Percentiles rank a stretch among this genome's conserved stretches.
These are phyloP conservation scores for Omphalea diandra DNA, from an alignment of 441 rosid genomes.

Conservation along the genomic window DNA sequence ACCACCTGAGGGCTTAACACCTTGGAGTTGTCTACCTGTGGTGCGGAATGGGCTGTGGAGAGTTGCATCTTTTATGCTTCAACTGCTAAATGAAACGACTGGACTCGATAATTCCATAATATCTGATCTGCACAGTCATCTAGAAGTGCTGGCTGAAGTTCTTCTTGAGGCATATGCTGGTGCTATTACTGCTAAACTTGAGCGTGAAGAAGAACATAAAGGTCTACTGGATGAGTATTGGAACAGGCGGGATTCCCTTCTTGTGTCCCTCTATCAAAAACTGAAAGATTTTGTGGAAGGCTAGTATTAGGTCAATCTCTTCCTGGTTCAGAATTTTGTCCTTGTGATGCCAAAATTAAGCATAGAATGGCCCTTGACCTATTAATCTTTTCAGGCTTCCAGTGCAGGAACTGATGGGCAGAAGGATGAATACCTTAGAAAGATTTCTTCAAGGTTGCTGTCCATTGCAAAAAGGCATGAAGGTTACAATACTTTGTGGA, in stretches of 20 bases:
- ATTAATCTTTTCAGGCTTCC: slow-evolving; percentile 47
- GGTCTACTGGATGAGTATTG: slow-evolving; percentile 75
- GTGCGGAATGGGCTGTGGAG: slow-evolving; percentile 86
- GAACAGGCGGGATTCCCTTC: slow-evolving; percentile 71
- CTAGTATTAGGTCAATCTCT: slow-evolving; percentile 49
- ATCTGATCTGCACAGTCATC: slow-evolving; percentile 54
- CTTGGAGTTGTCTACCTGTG: slow-evolving; percentile 68
- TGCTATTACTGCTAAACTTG: slow-evolving; percentile 71
- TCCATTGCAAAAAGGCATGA: slow-evolving; percentile 78
- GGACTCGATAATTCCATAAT: slow-evolving; percentile 57
- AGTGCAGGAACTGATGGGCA: slow-evolving; percentile 41
- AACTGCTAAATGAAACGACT: slow-evolving; percentile 52
- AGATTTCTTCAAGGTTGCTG: slow-evolving; percentile 67
- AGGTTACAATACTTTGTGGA: slow-evolving; percentile 81
- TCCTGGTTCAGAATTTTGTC: slow-evolving; percentile 13
- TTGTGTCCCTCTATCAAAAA: slow-evolving; percentile 68
- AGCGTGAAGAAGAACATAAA: slow-evolving; percentile 69
- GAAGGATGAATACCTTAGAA: slow-evolving; percentile 47
- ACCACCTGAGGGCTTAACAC: slow-evolving; percentile 79
- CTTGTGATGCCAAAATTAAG: slow-evolving; percentile 13
- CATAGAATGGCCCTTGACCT: slow-evolving; percentile 6
- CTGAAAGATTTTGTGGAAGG: slow-evolving; percentile 52
- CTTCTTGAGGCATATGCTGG: slow-evolving; percentile 69
- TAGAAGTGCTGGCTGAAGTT: slow-evolving; percentile 69
- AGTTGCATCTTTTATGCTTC: slow-evolving; percentile 72